phyloP scores from a whole-genome alignment of 345 rosid genomes.

The Eucalyptus fibrosa region DNA sequence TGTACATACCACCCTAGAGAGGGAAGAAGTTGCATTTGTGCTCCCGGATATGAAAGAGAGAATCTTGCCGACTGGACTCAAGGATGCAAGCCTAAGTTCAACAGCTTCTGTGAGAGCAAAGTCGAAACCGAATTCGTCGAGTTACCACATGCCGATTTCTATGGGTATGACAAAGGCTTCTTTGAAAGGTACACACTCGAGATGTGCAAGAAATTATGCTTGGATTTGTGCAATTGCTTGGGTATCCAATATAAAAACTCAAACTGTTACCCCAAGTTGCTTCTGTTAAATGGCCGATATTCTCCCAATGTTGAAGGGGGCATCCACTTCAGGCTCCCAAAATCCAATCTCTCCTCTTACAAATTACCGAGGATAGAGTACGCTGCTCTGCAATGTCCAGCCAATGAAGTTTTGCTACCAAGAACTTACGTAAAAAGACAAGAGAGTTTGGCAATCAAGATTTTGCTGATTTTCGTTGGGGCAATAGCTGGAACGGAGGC shows the following conservation, averaged over 20 bases:
- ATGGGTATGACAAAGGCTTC: not conserved
- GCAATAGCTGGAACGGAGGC: not conserved
- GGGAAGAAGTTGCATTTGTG: not conserved
- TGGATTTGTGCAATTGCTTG: not conserved
- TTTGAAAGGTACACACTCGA: not conserved
- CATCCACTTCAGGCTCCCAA: not conserved
- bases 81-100: not conserved
- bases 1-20: not conserved
- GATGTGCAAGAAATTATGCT: not conserved
- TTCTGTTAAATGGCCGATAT: not conserved
- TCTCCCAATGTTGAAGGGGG: not conserved
- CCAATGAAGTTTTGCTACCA: not conserved
- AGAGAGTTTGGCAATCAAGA: not conserved
- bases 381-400: not conserved
- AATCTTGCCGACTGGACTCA: not conserved
- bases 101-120: not conserved
- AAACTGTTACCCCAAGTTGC: not conserved
- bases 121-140: not conserved
- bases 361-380: not conserved
- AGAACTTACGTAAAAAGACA: not conserved
- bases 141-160: not conserved
- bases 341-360: not conserved
- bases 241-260: not conserved
- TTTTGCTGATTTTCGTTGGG: not conserved
- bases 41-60: not conserved